These are phyloP conservation scores for Penicillium sp. DNA, from an alignment of 2,329 filamentous ascomycete genomes.

Conservation along the genomic window DNA sequence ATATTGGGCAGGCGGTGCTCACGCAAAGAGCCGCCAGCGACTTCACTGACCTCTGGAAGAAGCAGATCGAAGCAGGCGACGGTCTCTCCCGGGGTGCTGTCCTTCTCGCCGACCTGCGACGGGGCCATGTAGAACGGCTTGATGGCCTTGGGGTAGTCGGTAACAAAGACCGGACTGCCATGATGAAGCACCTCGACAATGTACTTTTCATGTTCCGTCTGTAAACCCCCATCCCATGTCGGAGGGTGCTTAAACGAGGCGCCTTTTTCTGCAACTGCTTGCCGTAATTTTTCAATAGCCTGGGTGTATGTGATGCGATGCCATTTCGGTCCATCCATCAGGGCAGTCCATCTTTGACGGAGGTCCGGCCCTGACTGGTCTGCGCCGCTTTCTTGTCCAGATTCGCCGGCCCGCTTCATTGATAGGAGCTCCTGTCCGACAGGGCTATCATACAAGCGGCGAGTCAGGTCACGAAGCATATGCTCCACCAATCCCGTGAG, in stretches of 20 bases:
- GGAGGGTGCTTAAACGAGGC: conserved; percentile 63
- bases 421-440: conserved; percentile 55
- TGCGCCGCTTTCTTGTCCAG: conserved; percentile 32
- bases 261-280: conserved; percentile 49
- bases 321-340: conserved; percentile 59
- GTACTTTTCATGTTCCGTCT: conserved; percentile 89
- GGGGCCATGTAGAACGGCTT: conserved; percentile 91
- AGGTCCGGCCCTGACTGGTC: conserved; percentile 47
- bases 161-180: conserved; percentile 76
- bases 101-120: conserved; percentile 30
- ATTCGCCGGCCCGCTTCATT: conserved; percentile 43
- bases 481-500: conserved; percentile 78
- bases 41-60: conserved; percentile 78
- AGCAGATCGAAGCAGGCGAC: conserved; percentile 89
- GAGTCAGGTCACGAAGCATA: conserved; percentile 61
- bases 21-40: conserved; percentile 84
- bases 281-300: conserved; percentile 65
- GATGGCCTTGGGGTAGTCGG: conserved; percentile 78
- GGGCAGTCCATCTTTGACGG: conserved; percentile 65
- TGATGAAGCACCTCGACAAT: conserved; percentile 65
- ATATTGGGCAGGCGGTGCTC: conserved; percentile 70
- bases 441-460: conserved; percentile 47
- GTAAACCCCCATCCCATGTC: conserved; percentile 67
- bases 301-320: conserved; percentile 77
- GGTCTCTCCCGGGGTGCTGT: conserved; percentile 44